Base-by-base conservation (phyloP, 768 basidiomycete species). In the Trametes punicea region DNA sequence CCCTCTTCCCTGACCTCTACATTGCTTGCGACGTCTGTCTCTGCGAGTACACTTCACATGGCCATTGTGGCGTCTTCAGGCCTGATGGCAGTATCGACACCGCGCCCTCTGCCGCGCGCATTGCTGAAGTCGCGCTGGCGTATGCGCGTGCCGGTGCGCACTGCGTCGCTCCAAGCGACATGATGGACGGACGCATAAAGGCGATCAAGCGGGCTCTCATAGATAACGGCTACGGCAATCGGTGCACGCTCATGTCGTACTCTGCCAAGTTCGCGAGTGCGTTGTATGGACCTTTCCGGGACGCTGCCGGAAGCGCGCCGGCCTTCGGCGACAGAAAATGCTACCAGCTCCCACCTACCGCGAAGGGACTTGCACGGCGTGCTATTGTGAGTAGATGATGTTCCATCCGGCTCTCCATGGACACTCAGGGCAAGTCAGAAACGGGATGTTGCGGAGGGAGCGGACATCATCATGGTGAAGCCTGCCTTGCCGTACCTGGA, bases 11-110 rank as follows among this genome's bases (percentile, higher is more conserved):
- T 0, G 68, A 77, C 6, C 75, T 99, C 21, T 93, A 94, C 74
- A 87, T 99, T 66, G 90, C 94, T 0, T 84, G 84, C 66, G 97
- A 99, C 65, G 97, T 98, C 18, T 99, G 97, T 69, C 84, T 99
- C n/a, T 99, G 97, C 78, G 96, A 98, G 74, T 98, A 99, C 77
- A 98, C 97, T 8, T 90, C 92, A 46, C 96, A 98, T 64, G 97
- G 97, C 0, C 97, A 99, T 72, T 99, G 97, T 65, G 97, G 97
- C 23, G 67, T 88, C 41, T 79, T 95, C 34, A 71, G 90, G 62
- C 40, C 66, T 2, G 90, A 93, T 62, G 86, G 87, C 11, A 85
- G 85, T 3, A 90, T 98, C 70, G 76, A 90, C 70, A 84, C 84
- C 31, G 76, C 73, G 9, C 85, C 85, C 16, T 95, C 92, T 20